A percentile compares a stretch with the other conserved stretches of the same genome.
These are phyloP conservation scores for Coemansia sp. DNA, from an alignment of 192 early-diverging fungal genomes.

Conservation along the genomic window DNA sequence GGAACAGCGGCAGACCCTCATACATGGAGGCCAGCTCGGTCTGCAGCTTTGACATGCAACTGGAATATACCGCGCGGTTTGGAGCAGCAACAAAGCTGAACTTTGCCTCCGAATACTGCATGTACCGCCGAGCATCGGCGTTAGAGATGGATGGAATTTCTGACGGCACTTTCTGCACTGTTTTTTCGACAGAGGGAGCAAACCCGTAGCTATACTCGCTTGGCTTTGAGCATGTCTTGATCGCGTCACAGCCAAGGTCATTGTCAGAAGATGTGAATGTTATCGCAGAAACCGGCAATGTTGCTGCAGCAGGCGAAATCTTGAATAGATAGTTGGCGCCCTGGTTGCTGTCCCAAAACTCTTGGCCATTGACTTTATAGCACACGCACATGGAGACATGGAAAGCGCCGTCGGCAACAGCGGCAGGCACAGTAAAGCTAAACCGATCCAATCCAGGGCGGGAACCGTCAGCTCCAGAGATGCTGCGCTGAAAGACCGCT, in stretches of 20 bases:
- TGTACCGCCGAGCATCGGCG: slow-evolving; percentile 41
- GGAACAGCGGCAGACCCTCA: neutral
- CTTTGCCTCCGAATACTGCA: slow-evolving; percentile 46
- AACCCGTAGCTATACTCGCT: slow-evolving; percentile 17
- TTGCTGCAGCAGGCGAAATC: slow-evolving; percentile 5
- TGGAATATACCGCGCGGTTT: neutral
- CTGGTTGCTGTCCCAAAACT: slow-evolving; percentile 94
- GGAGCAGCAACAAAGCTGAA: slow-evolving; percentile 18
- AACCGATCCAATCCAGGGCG: slow-evolving; percentile 68
- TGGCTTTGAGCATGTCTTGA: slow-evolving; percentile 6
- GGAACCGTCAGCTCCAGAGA: slow-evolving; percentile 40
- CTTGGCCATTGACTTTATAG: slow-evolving; percentile 68
- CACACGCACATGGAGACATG: slow-evolving; percentile 63
- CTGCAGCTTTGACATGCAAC: slow-evolving; percentile 6
- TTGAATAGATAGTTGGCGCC: slow-evolving; percentile 78
- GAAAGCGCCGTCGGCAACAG: neutral
- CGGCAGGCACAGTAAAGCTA: slow-evolving; percentile 58
- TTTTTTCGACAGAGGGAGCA: neutral
- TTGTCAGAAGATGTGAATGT: neutral
- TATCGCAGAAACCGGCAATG: neutral
- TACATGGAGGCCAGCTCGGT: neutral
- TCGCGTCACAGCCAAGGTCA: neutral
- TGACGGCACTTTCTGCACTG: neutral
- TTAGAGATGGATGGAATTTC: slow-evolving; percentile 4
- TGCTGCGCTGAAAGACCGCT: slow-evolving; percentile 65